Percentiles rank a stretch among this genome's conserved stretches.
These are phyloP conservation scores for Sarocladiaceae sp. DNA, from an alignment of 2,329 filamentous ascomycete genomes.

Conservation along the genomic window DNA sequence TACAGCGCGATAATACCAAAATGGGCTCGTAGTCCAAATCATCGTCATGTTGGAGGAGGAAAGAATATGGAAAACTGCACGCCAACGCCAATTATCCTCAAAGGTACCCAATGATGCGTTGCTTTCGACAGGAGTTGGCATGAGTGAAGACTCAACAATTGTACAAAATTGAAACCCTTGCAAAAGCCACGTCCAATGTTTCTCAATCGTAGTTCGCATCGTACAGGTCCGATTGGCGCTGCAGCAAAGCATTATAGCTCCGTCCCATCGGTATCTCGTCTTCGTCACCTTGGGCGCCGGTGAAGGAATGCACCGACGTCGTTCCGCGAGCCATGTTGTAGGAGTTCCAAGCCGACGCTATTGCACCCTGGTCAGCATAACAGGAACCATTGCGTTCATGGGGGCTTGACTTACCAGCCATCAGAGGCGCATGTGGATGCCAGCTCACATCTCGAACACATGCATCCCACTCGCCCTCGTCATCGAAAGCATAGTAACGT, in stretches of 20 bases:
- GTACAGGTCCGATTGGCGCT: slow-evolving; percentile 26
- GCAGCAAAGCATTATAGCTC: slow-evolving; percentile 55
- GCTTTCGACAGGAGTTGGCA: neutral
- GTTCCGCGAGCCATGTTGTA: slow-evolving; percentile 67
- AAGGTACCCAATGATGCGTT: neutral
- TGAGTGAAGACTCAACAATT: neutral
- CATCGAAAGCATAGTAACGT: slow-evolving; percentile 48
- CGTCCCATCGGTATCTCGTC: slow-evolving; percentile 53
- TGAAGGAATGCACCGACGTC: slow-evolving; percentile 72
- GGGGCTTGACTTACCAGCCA: slow-evolving; percentile 50
- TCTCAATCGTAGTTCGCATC: slow-evolving; percentile 6
- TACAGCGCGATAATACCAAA: too few species aligned
- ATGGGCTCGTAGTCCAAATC: too few species aligned
- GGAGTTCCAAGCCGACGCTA: slow-evolving; percentile 79
- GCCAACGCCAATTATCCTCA: too few species aligned
- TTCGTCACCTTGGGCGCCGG: slow-evolving; percentile 57
- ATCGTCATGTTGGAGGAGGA: too few species aligned
- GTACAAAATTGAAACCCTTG: slow-evolving; percentile 8
- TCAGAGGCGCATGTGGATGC: slow-evolving; percentile 77
- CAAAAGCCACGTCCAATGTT: neutral
- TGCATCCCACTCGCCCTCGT: slow-evolving; percentile 59
- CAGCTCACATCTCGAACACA: slow-evolving; percentile 85
- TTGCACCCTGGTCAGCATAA: slow-evolving; percentile 13
- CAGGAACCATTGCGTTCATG: neutral
- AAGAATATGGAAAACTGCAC: too few species aligned